phyloP scores from a whole-genome alignment of 2,329 filamentous ascomycete genomes.

The Ceratocystis colombiana region DNA sequence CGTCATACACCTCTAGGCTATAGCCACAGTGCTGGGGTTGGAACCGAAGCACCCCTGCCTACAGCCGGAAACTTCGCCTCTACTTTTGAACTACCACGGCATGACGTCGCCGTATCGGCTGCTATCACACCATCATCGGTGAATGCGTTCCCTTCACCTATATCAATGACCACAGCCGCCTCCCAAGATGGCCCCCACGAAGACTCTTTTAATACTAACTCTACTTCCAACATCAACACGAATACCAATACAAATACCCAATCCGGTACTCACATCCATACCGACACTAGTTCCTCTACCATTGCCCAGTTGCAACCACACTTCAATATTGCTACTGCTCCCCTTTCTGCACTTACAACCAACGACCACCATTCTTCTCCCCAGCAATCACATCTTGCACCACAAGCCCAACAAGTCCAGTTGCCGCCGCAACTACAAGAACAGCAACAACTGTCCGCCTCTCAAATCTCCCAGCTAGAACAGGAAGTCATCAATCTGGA shows the following conservation, averaged over 20 bases:
- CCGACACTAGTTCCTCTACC: not conserved
- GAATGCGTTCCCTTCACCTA: conserved; percentile 23
- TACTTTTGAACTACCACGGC: conserved; percentile 12
- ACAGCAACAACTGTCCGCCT: conserved; percentile 10
- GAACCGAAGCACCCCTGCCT: conserved; percentile 14
- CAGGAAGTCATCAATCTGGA: conserved; percentile 18
- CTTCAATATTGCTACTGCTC: conserved; percentile 12
- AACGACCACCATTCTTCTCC: not conserved
- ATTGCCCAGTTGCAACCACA: conserved; percentile 18
- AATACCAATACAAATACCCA: no score
- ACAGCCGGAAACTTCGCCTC: conserved; percentile 7
- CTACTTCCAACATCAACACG: no score
- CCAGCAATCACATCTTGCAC: conserved; percentile 5
- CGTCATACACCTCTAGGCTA: not conserved
- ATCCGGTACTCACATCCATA: no score
- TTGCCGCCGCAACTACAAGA: not conserved
- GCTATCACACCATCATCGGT: conserved; percentile 8
- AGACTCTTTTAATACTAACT: conserved; percentile 10
- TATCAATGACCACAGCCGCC: conserved; percentile 23
- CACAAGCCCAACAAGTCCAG: not conserved
- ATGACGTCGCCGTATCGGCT: conserved; percentile 22
- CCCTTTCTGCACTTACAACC: not conserved
- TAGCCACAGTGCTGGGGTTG: conserved; percentile 5
- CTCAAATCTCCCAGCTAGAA: not conserved
- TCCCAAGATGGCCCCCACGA: conserved; percentile 11